phyloP scores from a whole-genome alignment of 2,329 filamentous ascomycete species.

The Leptographium flavum region DNA sequence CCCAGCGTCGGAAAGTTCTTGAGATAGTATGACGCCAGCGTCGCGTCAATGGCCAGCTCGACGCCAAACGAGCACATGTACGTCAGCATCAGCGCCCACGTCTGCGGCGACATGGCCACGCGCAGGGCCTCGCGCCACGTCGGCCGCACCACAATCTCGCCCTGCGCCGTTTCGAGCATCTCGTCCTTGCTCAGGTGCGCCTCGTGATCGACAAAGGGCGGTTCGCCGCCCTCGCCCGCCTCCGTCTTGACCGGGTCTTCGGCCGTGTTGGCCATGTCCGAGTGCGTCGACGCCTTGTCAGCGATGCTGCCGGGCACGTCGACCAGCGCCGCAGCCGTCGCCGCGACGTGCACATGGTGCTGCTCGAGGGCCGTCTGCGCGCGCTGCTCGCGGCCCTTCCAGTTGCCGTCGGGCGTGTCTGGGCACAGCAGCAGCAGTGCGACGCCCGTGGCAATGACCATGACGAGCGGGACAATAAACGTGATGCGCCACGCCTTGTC shows the following conservation, averaged over 20 bases:
- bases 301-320: conserved; percentile 36
- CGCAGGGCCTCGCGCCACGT: conserved; percentile 31
- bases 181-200: conserved; percentile 32
- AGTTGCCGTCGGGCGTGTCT: conserved; percentile 71
- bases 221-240: neutral
- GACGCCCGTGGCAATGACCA: conserved; percentile 53
- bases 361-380: conserved; percentile 36
- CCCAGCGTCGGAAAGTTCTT: conserved; percentile 43
- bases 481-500: conserved; percentile 71
- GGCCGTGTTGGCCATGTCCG: neutral
- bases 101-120: conserved; percentile 38
- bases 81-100: conserved; percentile 37
- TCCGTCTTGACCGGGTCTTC: neutral
- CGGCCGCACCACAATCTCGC: conserved; percentile 39
- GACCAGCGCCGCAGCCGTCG: conserved; percentile 28
- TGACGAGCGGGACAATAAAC: conserved; percentile 70
- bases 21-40: conserved; percentile 44
- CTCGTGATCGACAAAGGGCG: conserved; percentile 23
- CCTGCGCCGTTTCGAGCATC: conserved; percentile 38
- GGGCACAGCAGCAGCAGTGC: conserved; percentile 59
- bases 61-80: conserved; percentile 51
- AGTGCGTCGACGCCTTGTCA: conserved; percentile 13
- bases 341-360: conserved; percentile 22
- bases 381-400: conserved; percentile 55
- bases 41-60: conserved; percentile 47